Percentiles rank a stretch among this genome's conserved stretches.
phyloP scores from a whole-genome alignment of 306 rosid species.

The Morella rubra region DNA sequence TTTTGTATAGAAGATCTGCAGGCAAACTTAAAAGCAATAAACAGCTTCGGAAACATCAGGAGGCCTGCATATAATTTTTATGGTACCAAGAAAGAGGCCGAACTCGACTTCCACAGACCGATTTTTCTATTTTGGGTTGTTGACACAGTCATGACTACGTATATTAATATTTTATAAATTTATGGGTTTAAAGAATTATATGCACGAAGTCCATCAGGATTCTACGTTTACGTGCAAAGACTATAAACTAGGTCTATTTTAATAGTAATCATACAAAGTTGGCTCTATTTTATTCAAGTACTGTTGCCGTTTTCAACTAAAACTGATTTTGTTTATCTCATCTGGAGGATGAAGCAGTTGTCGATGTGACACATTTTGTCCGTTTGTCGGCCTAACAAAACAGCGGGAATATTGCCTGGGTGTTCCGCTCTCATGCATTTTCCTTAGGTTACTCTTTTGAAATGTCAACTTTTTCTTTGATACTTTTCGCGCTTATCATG shows the following conservation, averaged over 20 bases:
- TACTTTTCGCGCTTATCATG: neutral
- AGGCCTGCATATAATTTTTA: slow-evolving; percentile 37
- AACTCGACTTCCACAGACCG: slow-evolving; percentile 51
- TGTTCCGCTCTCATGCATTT: slow-evolving; percentile 26
- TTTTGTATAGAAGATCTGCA: slow-evolving; percentile 26
- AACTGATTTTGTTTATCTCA: slow-evolving; percentile 10
- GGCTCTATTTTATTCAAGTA: slow-evolving; percentile 11
- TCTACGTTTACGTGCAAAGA: too few species aligned
- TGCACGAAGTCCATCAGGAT: too few species aligned
- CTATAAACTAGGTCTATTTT: neutral
- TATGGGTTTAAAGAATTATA: too few species aligned
- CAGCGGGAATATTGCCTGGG: slow-evolving; percentile 79
- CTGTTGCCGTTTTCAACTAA: slow-evolving; percentile 37
- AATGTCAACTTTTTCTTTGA: neutral
- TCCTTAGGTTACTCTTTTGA: neutral
- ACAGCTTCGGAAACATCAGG: slow-evolving; percentile 58
- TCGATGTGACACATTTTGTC: slow-evolving; percentile 74
- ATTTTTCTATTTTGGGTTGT: slow-evolving; percentile 35
- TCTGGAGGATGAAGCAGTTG: slow-evolving; percentile 41
- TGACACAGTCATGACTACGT: slow-evolving; percentile 32
- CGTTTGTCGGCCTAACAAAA: slow-evolving; percentile 68
- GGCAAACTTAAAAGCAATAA: slow-evolving; percentile 40
- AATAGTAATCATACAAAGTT: neutral
- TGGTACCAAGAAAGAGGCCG: slow-evolving; percentile 43
- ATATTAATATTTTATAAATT: neutral